Evolutionary conservation across 2,329 filamentous ascomycete genomes (phyloP).

Genomic region (Colletotrichum destructivum): DNA sequence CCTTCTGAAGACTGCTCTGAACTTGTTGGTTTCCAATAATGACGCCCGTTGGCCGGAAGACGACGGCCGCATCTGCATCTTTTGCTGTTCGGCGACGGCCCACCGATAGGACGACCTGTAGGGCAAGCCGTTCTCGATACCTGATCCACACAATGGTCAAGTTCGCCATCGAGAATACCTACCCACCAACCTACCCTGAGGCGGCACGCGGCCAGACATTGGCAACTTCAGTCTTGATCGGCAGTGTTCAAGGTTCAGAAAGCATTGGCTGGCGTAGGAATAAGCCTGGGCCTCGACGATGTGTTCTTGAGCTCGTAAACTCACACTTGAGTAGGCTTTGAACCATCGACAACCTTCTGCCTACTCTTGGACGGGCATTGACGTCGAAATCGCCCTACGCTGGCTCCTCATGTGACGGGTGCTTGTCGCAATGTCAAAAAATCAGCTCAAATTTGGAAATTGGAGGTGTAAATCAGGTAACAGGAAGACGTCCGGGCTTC

Average conservation of each 20-base stretch:
- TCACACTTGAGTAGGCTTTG: slow-evolving; percentile 1
- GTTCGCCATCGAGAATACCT: not conserved
- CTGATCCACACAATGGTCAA: not conserved
- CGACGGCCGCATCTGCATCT: too few relatives aligned
- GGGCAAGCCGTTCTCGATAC: not conserved
- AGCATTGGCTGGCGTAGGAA: not conserved
- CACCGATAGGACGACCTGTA: not conserved
- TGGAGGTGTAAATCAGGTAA: not conserved
- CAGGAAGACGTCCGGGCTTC: not conserved
- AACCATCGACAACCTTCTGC: not conserved
- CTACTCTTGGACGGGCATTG: not conserved
- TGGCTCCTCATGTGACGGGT: not conserved
- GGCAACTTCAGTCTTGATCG: not conserved
- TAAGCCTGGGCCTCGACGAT: not conserved
- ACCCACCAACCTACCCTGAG: not conserved
- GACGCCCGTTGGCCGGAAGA: slow-evolving; percentile 9
- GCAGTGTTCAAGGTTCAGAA: not conserved
- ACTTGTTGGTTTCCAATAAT: slow-evolving; percentile 3
- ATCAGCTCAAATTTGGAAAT: not conserved
- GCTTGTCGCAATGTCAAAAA: not conserved
- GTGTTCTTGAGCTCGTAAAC: not conserved
- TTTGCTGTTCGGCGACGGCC: not conserved
- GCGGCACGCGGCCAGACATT: not conserved
- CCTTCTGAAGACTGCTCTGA: not conserved
- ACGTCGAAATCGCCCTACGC: not conserved